Conservation (phyloP, 768 basidiomycete species). For the Floccularia luteovirens region DNA sequence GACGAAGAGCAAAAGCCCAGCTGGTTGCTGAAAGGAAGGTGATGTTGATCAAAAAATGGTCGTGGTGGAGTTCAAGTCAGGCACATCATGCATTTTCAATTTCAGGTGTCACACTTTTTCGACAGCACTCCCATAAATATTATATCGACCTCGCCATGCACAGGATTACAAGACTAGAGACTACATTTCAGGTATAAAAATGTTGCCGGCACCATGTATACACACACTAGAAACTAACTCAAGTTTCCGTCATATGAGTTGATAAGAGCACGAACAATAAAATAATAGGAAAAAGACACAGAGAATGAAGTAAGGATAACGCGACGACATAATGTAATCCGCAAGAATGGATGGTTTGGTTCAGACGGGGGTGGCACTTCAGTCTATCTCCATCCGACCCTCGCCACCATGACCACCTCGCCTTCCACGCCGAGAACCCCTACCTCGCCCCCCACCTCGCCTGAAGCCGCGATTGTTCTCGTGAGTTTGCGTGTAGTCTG, state of each 20-base stretch:
- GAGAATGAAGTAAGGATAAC: not conserved
- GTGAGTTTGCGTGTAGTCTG: slow-evolving; percentile 35
- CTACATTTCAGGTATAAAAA: too few species aligned
- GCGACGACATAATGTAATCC: not conserved
- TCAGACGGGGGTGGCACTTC: slow-evolving; percentile 8
- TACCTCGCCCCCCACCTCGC: slow-evolving; percentile 22
- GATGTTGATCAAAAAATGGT: too few species aligned
- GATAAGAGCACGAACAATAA: not conserved
- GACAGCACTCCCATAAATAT: too few species aligned
- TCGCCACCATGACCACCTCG: slow-evolving; percentile 26
- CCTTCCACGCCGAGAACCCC: slow-evolving; percentile 28
- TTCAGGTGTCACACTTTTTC: too few species aligned
- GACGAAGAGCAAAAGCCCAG: too few species aligned
- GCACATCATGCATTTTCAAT: too few species aligned
- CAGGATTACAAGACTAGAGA: too few species aligned
- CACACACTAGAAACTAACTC: not conserved
- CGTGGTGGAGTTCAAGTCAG: too few species aligned
- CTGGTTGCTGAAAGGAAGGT: too few species aligned
- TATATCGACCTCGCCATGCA: too few species aligned
- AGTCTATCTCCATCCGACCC: slow-evolving; percentile 50
- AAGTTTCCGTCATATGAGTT: not conserved
- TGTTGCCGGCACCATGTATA: too few species aligned
- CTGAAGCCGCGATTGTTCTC: slow-evolving; percentile 24
- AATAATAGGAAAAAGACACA: not conserved
- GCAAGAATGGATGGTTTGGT: too few species aligned